phyloP scores from a whole-genome alignment of 352 stramenopile genomes.

The Lagenidium giganteum region DNA sequence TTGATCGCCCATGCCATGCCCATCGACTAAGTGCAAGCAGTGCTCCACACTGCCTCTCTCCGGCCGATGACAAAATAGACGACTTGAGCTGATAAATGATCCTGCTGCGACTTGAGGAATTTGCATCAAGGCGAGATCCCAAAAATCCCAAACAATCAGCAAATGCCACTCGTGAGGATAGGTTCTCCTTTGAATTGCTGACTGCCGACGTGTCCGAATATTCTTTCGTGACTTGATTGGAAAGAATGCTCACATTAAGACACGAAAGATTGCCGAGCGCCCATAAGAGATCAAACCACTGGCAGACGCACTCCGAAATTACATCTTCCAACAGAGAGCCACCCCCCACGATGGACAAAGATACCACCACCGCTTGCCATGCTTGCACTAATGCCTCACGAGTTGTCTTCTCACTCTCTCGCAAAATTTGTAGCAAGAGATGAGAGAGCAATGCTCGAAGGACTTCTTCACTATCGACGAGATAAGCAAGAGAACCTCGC shows the following conservation, averaged over 20 bases:
- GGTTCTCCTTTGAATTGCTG: constrained; percentile 13
- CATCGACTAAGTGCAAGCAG: constrained; percentile 50
- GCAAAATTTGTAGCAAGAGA: constrained; percentile 56
- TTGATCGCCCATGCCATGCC: too few relatives aligned
- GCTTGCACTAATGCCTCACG: constrained; percentile 21
- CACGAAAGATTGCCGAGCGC: constrained; percentile 26
- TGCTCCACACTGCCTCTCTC: constrained; percentile 54
- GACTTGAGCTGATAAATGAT: constrained; percentile 19
- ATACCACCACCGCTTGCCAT: constrained; percentile 37
- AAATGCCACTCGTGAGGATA: constrained; percentile 39
- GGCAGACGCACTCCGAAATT: too few relatives aligned
- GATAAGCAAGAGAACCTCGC: too few relatives aligned
- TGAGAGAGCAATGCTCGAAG: constrained; percentile 36
- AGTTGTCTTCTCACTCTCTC: constrained; percentile 29
- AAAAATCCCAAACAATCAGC: constrained; percentile 53
- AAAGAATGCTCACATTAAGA: too few relatives aligned
- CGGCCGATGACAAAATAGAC: constrained; percentile 30
- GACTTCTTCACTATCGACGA: constrained; percentile 2
- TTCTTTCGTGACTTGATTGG: too few relatives aligned
- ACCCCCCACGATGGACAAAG: too few relatives aligned
- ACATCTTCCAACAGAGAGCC: too few relatives aligned
- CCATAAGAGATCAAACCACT: constrained; percentile 56
- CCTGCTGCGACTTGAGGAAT: constrained; percentile 7
- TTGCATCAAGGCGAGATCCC: constrained; percentile 22
- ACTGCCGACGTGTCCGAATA: background rate